phyloP scores from a whole-genome alignment of 371 early-diverging fungal genomes.

The Fennellomyces sp. region DNA sequence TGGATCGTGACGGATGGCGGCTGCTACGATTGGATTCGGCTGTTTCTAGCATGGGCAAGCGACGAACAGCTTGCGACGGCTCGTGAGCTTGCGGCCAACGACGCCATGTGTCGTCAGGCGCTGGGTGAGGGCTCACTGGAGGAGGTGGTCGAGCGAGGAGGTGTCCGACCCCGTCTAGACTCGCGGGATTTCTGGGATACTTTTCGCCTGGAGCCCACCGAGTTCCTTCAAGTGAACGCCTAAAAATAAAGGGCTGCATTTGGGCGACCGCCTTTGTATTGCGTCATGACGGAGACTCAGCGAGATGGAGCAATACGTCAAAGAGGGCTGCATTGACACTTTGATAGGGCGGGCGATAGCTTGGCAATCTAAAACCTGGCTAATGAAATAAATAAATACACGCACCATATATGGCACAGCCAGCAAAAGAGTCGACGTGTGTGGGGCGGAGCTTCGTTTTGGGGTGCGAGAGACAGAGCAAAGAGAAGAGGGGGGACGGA shows the following conservation, averaged over 20 bases:
- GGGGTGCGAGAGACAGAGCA: background rate
- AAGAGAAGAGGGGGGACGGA: background rate
- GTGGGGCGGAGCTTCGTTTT: background rate
- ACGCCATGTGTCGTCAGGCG: slow-evolving; percentile 19
- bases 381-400: too few species aligned
- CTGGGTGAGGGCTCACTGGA: slow-evolving; percentile 33
- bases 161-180: slow-evolving; percentile 35
- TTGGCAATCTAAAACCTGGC: slow-evolving; percentile 1
- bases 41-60: slow-evolving; percentile 43
- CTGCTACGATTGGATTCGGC: slow-evolving; percentile 44
- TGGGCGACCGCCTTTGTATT: too few species aligned
- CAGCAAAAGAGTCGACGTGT: background rate
- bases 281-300: too few species aligned
- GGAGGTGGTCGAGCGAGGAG: slow-evolving; percentile 27
- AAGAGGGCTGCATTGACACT: too few species aligned
- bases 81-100: slow-evolving; percentile 27
- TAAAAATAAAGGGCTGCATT: background rate
- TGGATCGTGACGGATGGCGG: slow-evolving; percentile 48
- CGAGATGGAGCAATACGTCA: too few species aligned
- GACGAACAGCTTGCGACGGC: slow-evolving; percentile 31
- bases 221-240: slow-evolving; percentile 27
- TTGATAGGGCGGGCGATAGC: too few species aligned
- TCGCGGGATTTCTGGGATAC: slow-evolving; percentile 52
- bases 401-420: too few species aligned
- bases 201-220: slow-evolving; percentile 31